Conservation (phyloP, 2,329 filamentous ascomycete species). For the Mycosphaerelloides madeirae region DNA sequence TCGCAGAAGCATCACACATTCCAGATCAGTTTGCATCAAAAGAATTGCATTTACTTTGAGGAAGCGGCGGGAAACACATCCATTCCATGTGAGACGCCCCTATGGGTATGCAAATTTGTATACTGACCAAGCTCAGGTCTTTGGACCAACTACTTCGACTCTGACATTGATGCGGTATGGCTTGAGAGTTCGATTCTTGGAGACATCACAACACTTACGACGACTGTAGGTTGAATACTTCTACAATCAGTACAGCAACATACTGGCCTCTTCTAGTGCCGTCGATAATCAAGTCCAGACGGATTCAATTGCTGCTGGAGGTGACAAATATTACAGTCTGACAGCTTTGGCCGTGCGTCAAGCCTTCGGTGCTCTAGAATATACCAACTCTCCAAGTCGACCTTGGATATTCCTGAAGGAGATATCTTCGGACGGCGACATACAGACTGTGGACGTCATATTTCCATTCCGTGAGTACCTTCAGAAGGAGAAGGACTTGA, state of each 20-base stretch:
- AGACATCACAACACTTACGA: too few relatives aligned
- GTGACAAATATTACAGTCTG: constrained; percentile 47
- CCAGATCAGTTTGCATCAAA: constrained; percentile 48
- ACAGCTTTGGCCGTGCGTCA: constrained; percentile 50
- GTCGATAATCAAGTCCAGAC: constrained; percentile 42
- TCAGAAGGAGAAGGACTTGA: too few relatives aligned
- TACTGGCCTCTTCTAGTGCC: constrained; percentile 32
- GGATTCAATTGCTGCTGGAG: constrained; percentile 44
- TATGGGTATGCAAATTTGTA: too few relatives aligned
- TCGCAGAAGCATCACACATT: constrained; percentile 40
- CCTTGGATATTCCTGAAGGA: constrained; percentile 54
- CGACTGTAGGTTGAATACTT: too few relatives aligned
- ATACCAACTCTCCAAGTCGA: constrained; percentile 45
- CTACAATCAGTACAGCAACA: constrained; percentile 44
- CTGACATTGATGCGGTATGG: constrained; percentile 43
- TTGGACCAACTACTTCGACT: constrained; percentile 49
- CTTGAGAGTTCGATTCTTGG: too few relatives aligned
- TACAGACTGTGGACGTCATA: constrained; percentile 33
- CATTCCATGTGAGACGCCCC: constrained; percentile 47
- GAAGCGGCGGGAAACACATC: constrained; percentile 33
- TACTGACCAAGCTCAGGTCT: too few relatives aligned
- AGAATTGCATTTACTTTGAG: constrained; percentile 49
- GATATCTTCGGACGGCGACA: constrained; percentile 43
- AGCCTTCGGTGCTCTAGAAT: constrained; percentile 47
- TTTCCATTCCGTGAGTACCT: constrained; percentile 33